Evolutionary conservation across 108 stramenopile species (phyloP).

Genomic region (Fragilariopsis cylindrus): DNA sequence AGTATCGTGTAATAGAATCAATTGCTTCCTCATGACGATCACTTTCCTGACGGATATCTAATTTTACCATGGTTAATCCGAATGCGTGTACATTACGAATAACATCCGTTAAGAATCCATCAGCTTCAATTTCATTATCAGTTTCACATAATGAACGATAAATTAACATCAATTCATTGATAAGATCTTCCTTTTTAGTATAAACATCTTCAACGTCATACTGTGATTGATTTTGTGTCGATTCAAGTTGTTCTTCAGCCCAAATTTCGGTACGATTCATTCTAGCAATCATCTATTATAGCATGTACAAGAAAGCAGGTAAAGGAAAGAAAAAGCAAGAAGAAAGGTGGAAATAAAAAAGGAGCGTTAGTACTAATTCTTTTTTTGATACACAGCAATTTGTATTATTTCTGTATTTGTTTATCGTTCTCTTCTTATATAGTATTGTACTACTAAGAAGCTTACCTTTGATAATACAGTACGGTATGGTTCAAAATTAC

Average conservation of each 20-base stretch:
- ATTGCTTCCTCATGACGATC: constrained; percentile 90
- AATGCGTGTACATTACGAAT: constrained; percentile 90
- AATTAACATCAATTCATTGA: constrained; percentile 82
- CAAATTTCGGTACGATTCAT: constrained; percentile 57
- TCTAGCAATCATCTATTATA: constrained; percentile 48
- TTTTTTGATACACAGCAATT: no score
- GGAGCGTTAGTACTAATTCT: no score
- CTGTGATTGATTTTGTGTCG: neutral
- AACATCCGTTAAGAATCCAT: constrained; percentile 84
- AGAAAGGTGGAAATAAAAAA: neutral
- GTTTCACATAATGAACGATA: constrained; percentile 79
- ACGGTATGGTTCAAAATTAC: constrained; percentile 72
- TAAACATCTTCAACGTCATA: constrained; percentile 52
- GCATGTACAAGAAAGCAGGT: neutral
- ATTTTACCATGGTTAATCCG: constrained; percentile 89
- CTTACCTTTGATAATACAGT: constrained; percentile 41
- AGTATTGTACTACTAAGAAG: neutral
- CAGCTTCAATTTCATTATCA: constrained; percentile 79
- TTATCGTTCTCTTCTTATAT: neutral
- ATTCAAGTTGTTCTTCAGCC: constrained; percentile 61
- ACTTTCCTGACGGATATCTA: constrained; percentile 96
- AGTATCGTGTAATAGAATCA: constrained; percentile 88
- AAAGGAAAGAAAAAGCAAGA: neutral
- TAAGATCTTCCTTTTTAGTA: constrained; percentile 65
- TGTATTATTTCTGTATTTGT: neutral